Percentiles rank a stretch among this genome's conserved stretches.
phyloP scores from a whole-genome alignment of 1,139 yeast genomes.

The Nadsonia commutata region DNA sequence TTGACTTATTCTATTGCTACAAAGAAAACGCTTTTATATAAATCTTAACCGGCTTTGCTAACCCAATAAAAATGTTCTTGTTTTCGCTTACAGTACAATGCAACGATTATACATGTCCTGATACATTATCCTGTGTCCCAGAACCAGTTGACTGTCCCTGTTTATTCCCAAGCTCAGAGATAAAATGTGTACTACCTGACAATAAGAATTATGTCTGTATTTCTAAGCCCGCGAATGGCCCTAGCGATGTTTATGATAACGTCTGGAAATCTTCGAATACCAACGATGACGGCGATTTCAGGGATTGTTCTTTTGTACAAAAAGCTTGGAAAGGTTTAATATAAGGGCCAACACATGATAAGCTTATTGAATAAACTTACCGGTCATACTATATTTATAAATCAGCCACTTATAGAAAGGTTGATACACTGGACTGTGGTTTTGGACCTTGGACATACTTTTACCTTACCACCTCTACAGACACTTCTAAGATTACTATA shows the following conservation, averaged over 20 bases:
- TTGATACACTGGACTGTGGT: no score
- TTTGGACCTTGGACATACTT: no score
- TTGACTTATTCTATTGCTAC: no score
- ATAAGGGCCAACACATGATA: no score
- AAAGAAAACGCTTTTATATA: not conserved
- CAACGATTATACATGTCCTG: conserved; percentile 62
- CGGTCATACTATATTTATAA: no score
- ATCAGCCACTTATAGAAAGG: no score
- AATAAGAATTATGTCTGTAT: conserved; percentile 57
- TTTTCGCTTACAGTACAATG: conserved; percentile 29
- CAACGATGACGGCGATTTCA: not conserved
- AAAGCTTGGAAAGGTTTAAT: not conserved
- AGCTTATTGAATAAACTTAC: no score
- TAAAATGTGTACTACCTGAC: conserved; percentile 65
- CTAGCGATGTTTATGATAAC: conserved; percentile 1
- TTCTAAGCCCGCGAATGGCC: conserved; percentile 37
- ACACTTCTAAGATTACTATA: no score
- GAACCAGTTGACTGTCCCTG: conserved; percentile 71
- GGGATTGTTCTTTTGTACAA: not conserved
- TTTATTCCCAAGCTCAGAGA: conserved; percentile 71
- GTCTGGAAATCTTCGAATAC: not conserved
- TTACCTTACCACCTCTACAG: no score
- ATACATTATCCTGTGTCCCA: conserved; percentile 64
- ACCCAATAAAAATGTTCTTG: no score
- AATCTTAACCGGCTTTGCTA: not conserved